These are phyloP conservation scores for Eucalyptus cloeziana DNA, from an alignment of 345 rosid genomes.

Conservation along the genomic window DNA sequence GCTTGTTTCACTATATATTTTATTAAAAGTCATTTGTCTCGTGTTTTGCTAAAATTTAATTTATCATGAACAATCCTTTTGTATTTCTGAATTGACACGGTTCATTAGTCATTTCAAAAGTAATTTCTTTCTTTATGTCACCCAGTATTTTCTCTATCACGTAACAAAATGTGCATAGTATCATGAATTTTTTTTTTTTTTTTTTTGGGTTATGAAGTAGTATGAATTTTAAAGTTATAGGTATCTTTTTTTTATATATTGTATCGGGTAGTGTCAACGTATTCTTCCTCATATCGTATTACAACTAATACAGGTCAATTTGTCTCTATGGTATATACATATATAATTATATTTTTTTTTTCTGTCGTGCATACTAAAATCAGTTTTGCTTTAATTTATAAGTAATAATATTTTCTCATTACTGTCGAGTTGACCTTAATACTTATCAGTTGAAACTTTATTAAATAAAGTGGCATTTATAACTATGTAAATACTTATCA, in stretches of 20 bases:
- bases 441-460: neutral
- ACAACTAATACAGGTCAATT: neutral
- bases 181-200: neutral
- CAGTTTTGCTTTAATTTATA: neutral
- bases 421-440: neutral
- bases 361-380: neutral
- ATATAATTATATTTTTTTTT: no score
- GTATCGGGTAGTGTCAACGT: neutral
- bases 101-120: neutral
- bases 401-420: neutral
- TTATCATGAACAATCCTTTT: accelerated
- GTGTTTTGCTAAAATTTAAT: neutral
- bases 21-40: neutral
- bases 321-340: neutral
- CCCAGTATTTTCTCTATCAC: neutral
- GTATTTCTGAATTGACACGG: neutral
- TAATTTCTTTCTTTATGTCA: neutral
- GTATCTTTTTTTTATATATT: neutral
- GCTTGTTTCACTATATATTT: neutral
- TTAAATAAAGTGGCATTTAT: neutral
- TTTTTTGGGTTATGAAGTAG: neutral
- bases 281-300: neutral
- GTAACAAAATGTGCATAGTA: neutral
- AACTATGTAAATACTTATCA: neutral
- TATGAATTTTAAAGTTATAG: neutral